A percentile compares a stretch with the other conserved stretches of the same genome.
These are phyloP conservation scores for Alternaria hordeiaustralica DNA, from an alignment of 2,329 filamentous ascomycete genomes.

Conservation along the genomic window DNA sequence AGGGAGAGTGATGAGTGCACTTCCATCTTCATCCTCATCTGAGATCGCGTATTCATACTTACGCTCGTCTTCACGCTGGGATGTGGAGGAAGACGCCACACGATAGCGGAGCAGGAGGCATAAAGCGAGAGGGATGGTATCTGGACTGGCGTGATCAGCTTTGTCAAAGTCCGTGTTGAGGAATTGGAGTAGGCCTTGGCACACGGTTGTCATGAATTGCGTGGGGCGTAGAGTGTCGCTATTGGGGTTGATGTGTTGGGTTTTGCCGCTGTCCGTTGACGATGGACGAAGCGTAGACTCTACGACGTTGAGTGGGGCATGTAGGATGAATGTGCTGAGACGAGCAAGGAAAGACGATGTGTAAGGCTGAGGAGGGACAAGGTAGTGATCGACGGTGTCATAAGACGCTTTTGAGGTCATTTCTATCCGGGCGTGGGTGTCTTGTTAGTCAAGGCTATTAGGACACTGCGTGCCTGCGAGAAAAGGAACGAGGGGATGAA, in stretches of 20 bases:
- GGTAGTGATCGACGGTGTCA: neutral
- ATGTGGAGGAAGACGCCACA: neutral
- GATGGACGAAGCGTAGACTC: neutral
- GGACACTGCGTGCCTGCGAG: too few relatives aligned
- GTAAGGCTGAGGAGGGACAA: neutral
- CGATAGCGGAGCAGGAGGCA: conserved; percentile 1
- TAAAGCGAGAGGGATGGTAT: neutral
- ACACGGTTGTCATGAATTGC: neutral
- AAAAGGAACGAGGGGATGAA: too few relatives aligned
- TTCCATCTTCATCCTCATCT: neutral
- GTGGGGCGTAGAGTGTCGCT: neutral
- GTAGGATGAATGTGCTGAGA: conserved; percentile 3
- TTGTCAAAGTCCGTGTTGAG: neutral
- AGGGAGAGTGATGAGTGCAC: neutral
- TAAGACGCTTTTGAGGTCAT: neutral
- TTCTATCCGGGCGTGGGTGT: neutral
- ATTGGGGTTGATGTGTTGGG: neutral
- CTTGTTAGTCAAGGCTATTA: neutral
- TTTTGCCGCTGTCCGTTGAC: neutral
- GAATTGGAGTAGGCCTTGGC: neutral
- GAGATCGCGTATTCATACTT: neutral
- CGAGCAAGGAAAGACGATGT: conserved; percentile 3
- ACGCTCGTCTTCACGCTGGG: neutral
- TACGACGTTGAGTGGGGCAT: neutral
- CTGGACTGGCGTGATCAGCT: neutral